Conservation (phyloP, 2,329 filamentous ascomycete genomes). For the Elsinoe australis region DNA sequence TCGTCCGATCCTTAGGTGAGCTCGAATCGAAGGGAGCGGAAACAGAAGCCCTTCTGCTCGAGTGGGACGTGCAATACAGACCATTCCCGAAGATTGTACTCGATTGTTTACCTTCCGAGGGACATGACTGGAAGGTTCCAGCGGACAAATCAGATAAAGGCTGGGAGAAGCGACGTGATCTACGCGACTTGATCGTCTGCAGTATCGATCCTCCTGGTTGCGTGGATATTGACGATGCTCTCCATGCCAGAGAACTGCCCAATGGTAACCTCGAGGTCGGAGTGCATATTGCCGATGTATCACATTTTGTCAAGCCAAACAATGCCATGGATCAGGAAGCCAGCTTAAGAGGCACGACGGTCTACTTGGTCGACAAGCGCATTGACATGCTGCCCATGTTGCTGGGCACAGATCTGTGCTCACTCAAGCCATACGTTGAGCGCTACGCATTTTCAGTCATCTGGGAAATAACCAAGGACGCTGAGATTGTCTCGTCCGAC, state of each 20-base stretch:
- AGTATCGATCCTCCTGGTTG: slow-evolving; percentile 95
- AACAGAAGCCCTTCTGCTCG: slow-evolving; percentile 85
- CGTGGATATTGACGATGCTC: slow-evolving; percentile 95
- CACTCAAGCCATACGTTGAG: slow-evolving; percentile 95
- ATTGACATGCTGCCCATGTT: slow-evolving; percentile 99
- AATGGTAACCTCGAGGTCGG: slow-evolving; percentile 96
- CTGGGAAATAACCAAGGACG: slow-evolving; percentile 78
- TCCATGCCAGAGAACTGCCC: slow-evolving; percentile 74
- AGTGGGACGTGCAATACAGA: slow-evolving; percentile 95
- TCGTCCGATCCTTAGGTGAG: slow-evolving; percentile 85
- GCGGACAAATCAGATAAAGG: slow-evolving; percentile 69
- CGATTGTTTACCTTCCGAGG: slow-evolving; percentile 84
- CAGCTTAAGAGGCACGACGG: slow-evolving; percentile 86
- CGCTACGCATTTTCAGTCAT: slow-evolving; percentile 49
- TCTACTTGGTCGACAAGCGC: slow-evolving; percentile 96
- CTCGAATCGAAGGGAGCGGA: slow-evolving; percentile 96
- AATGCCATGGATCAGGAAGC: slow-evolving; percentile 97
- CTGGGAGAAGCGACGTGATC: slow-evolving; percentile 77
- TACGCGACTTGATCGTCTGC: slow-evolving; percentile 81
- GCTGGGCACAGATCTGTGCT: slow-evolving; percentile 91
- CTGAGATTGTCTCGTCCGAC: slow-evolving; percentile 72
- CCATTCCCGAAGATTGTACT: slow-evolving; percentile 94
- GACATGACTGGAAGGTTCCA: slow-evolving; percentile 90
- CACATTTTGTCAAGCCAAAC: slow-evolving; percentile 93
- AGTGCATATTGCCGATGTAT: slow-evolving; percentile 98